A percentile compares a stretch with the other conserved stretches of the same genome.
Conservation (phyloP, 192 early-diverging fungal genomes). For the Mortierella antarctica region DNA sequence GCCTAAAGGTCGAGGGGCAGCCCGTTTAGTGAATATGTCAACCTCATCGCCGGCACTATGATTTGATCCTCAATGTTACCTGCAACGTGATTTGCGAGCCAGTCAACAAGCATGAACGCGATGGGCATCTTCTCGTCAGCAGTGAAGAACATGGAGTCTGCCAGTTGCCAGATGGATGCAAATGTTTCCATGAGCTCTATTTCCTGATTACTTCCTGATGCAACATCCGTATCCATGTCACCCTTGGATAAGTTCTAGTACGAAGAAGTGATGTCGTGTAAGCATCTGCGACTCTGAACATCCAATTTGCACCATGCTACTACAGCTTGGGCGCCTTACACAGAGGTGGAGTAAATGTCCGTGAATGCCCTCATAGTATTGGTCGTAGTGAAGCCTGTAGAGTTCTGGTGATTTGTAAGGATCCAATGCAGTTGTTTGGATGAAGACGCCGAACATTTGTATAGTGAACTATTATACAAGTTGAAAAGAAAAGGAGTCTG, state of each 20-base stretch:
- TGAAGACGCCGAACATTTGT: constrained; percentile 32
- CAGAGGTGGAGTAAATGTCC: constrained; percentile 18
- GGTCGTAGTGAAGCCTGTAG: constrained; percentile 17
- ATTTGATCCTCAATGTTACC: constrained; percentile 3
- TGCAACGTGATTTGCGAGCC: constrained; percentile 24
- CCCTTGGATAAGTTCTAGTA: constrained; percentile 14
- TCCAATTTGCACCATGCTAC: not conserved
- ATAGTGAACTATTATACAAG: constrained; percentile 25
- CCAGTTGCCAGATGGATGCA: constrained; percentile 29
- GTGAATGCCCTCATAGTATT: constrained; percentile 36
- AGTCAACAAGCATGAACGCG: constrained; percentile 31
- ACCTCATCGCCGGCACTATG: not conserved
- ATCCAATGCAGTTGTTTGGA: constrained; percentile 14
- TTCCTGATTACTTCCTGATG: constrained; percentile 10
- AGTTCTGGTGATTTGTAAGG: constrained; percentile 19
- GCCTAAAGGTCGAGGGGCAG: not conserved
- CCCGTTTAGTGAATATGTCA: not conserved
- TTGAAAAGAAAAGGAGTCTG: not conserved
- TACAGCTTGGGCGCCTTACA: constrained; percentile 9
- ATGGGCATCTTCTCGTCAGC: constrained; percentile 31
- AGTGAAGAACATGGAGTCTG: constrained; percentile 40
- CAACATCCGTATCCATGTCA: constrained; percentile 18
- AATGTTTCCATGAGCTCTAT: constrained; percentile 24
- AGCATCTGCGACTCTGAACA: not conserved
- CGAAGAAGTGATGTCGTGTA: not conserved